phyloP scores from a whole-genome alignment of 768 basidiomycete genomes.

The Harrya chromipes region DNA sequence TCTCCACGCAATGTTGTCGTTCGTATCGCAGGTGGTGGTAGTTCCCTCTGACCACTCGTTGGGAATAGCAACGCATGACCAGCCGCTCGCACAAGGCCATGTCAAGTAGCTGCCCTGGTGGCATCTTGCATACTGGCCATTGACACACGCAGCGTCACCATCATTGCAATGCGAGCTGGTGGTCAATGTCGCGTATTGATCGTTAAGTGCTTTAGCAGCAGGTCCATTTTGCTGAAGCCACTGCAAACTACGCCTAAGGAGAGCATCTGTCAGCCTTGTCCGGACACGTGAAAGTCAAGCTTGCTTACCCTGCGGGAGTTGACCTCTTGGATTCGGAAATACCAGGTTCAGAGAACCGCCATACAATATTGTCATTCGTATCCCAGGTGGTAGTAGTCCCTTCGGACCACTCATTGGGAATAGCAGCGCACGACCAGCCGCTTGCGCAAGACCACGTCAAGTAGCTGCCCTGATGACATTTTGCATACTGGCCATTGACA shows the following conservation, averaged over 20 bases:
- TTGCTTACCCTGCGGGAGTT: too few species aligned
- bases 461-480: constrained; percentile 14
- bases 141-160: constrained; percentile 19
- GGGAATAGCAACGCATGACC: constrained; percentile 25
- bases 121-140: constrained; percentile 17
- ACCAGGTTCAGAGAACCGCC: constrained; percentile 18
- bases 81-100: constrained; percentile 9
- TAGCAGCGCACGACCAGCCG: constrained; percentile 19
- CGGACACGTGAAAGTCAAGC: too few species aligned
- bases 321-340: too few species aligned
- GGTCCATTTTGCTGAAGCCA: constrained; percentile 23
- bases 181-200: constrained; percentile 17
- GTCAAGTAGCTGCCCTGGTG: constrained; percentile 11
- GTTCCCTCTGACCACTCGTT: constrained; percentile 17
- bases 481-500: constrained; percentile 16
- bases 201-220: constrained; percentile 22
- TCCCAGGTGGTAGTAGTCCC: constrained; percentile 22
- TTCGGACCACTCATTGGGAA: constrained; percentile 18
- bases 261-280: background rate
- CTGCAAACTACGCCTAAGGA: constrained; percentile 12
- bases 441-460: constrained; percentile 10
- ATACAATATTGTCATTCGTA: constrained; percentile 14
- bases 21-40: constrained; percentile 17
- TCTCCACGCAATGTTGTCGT: constrained; percentile 15
- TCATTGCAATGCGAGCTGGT: constrained; percentile 15